Base-by-base conservation (phyloP, 2,329 filamentous ascomycete species). In the Trichoderma citrinoviride region DNA sequence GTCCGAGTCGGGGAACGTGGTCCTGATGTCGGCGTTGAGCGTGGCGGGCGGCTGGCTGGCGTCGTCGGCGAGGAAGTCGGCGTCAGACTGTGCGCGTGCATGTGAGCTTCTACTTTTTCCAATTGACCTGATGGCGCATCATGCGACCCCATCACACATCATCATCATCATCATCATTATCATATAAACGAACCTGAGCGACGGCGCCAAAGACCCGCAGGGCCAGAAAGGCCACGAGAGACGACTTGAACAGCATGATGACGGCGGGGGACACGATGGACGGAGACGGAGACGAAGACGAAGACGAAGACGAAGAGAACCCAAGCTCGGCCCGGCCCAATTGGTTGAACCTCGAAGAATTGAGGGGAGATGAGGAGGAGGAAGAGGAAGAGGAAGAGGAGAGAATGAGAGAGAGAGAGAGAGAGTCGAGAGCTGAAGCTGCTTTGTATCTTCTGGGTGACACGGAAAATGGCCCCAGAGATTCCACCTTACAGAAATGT, bases 181-280 rank as follows among this genome's bases (percentile, higher is more conserved):
- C n/a, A n/a, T n/a, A n/a, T n/a, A n/a, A 69, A 82, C 87, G 75
- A 82, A 90, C 82, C 73, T 87, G 83, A 66, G 87, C 87, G 71
- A 86, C 82, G 72, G 84, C 87, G 76, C 86, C 83, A 69, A 90
- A 80, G 70, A 88, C 84, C 76, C 87, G 85, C 72, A 91, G 80
- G 67, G 90, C 89, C 77, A 92, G 81, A 68, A 93, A 79, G 71
- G 89, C 88, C 72, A 94, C 80, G 66, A 89, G 83, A 71, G 90
- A 86, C 73, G 90, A 83, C 80, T 87, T 89, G 78, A 91, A 86
- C 80, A 89, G 86, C 91, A 95, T 95, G 66, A 64, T 69, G 73
- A 58, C 61, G 73, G 58, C 60, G 58, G 62, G 58, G 62, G 49
- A 64, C 64, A 10, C 12, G 33, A 12, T 14, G n/a, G 33, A 14